A percentile compares a stretch with the other conserved stretches of the same genome.
Evolutionary conservation across 1,284 basidiomycete genomes (phyloP).

Genomic region (Gymnopus androsaceus): DNA sequence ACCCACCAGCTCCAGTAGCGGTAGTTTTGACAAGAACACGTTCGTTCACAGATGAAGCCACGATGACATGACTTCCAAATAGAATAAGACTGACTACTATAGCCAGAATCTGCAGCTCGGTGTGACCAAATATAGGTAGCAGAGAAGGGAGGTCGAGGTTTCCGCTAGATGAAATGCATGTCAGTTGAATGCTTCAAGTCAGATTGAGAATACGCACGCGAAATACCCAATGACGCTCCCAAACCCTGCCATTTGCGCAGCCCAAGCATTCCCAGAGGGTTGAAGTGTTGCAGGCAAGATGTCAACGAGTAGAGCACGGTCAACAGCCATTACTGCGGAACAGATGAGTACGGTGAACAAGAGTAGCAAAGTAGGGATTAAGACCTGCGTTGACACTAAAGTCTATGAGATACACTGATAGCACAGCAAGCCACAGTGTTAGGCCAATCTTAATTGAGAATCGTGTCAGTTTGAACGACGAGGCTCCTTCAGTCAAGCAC

Average conservation of each 20-base stretch:
- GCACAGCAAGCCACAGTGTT: conserved; percentile 79
- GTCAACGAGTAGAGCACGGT: conserved; percentile 81
- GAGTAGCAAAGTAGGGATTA: neutral
- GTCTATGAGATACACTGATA: conserved; percentile 89
- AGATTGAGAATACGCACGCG: conserved; percentile 53
- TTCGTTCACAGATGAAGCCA: conserved; percentile 73
- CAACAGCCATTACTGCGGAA: conserved; percentile 72
- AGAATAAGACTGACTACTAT: conserved; percentile 58
- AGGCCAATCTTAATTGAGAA: neutral
- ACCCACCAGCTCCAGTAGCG: conserved; percentile 16
- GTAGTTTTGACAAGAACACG: conserved; percentile 54
- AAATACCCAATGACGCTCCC: conserved; percentile 87
- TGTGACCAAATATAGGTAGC: conserved; percentile 73
- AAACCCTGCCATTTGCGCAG: conserved; percentile 82
- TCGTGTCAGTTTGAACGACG: neutral
- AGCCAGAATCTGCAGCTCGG: conserved; percentile 78
- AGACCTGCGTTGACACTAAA: conserved; percentile 88
- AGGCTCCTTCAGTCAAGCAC: neutral
- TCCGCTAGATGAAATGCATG: conserved; percentile 37
- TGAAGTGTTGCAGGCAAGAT: conserved; percentile 71
- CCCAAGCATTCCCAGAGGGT: conserved; percentile 92
- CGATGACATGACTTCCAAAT: conserved; percentile 55
- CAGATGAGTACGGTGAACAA: neutral
- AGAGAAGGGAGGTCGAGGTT: conserved; percentile 69
- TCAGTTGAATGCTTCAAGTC: neutral